These are phyloP conservation scores for Naegleria lovaniensis DNA, from an alignment of 208 protist species.

Conservation along the genomic window DNA sequence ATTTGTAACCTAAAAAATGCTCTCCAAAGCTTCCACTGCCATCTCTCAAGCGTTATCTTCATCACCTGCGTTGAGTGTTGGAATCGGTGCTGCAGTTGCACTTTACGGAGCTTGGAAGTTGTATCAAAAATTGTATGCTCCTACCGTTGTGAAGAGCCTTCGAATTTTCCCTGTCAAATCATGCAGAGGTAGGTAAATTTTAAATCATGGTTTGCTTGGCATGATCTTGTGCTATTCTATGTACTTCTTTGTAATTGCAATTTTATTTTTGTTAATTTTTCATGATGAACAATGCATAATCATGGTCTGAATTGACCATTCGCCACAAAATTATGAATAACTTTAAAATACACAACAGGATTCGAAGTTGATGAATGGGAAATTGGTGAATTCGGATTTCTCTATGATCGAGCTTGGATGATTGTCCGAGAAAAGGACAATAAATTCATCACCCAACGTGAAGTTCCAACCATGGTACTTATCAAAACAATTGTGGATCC, in stretches of 20 bases:
- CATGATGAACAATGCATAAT: too few relatives aligned
- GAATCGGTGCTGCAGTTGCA: background rate
- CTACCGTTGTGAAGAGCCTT: background rate
- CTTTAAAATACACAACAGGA: background rate
- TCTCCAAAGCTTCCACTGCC: too few relatives aligned
- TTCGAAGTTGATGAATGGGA: background rate
- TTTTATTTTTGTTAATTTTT: too few relatives aligned
- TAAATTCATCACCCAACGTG: background rate
- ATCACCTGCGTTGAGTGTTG: background rate
- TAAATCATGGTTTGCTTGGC: too few relatives aligned
- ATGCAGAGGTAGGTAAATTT: background rate
- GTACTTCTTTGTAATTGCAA: too few relatives aligned
- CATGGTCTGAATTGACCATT: too few relatives aligned
- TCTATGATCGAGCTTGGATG: conserved; percentile 5
- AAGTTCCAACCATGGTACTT: background rate
- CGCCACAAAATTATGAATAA: too few relatives aligned
- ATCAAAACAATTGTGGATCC: background rate
- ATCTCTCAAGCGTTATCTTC: too few relatives aligned
- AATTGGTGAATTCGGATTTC: background rate
- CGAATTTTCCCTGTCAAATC: background rate
- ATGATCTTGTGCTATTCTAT: too few relatives aligned
- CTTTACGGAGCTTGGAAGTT: background rate
- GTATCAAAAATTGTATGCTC: background rate
- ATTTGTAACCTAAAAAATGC: too few relatives aligned
- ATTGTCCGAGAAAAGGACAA: background rate